These are phyloP conservation scores for Fusarium sp. DNA, from an alignment of 2,329 filamentous ascomycete genomes.

Conservation along the genomic window DNA sequence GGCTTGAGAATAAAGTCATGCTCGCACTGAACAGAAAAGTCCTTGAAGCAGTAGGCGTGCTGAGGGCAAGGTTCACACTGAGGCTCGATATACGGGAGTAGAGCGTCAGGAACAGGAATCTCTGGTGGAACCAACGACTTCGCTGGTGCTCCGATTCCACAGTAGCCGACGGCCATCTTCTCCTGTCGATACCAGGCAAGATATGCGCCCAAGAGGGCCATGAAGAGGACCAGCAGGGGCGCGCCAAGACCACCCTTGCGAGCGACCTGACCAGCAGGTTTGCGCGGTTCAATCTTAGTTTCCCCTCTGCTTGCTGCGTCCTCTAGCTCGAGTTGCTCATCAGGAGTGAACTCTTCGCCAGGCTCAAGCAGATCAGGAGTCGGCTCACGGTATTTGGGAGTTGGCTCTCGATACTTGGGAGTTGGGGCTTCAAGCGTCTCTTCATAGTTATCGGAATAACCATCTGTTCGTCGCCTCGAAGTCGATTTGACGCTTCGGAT, in stretches of 20 bases:
- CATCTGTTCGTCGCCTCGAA: slow-evolving; percentile 59
- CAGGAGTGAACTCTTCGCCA: slow-evolving; percentile 94
- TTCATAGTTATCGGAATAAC: slow-evolving; percentile 46
- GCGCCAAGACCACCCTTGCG: slow-evolving; percentile 66
- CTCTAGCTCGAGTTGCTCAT: slow-evolving; percentile 84
- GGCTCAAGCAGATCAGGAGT: slow-evolving; percentile 66
- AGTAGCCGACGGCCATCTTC: slow-evolving; percentile 96
- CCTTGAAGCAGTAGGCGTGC: slow-evolving; percentile 88
- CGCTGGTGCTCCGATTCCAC: slow-evolving; percentile 80
- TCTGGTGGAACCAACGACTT: slow-evolving; percentile 62
- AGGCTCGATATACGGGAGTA: slow-evolving; percentile 77
- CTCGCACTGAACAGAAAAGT: slow-evolving; percentile 84
- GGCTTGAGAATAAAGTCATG: slow-evolving; percentile 86
- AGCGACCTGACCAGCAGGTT: slow-evolving; percentile 50
- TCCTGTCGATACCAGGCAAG: slow-evolving; percentile 91
- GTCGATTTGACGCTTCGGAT: slow-evolving; percentile 56
- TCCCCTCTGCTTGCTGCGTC: slow-evolving; percentile 72
- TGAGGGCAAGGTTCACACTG: slow-evolving; percentile 90
- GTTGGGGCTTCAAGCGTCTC: slow-evolving; percentile 50
- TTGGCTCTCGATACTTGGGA: slow-evolving; percentile 45
- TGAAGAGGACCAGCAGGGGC: slow-evolving; percentile 77
- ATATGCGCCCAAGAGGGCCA: slow-evolving; percentile 78
- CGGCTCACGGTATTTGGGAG: slow-evolving; percentile 45
- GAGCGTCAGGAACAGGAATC: slow-evolving; percentile 75
- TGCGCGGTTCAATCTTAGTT: slow-evolving; percentile 57